Evolutionary conservation across 352 stramenopile species (phyloP).

Genomic region (Globisporangium radiosum): DNA sequence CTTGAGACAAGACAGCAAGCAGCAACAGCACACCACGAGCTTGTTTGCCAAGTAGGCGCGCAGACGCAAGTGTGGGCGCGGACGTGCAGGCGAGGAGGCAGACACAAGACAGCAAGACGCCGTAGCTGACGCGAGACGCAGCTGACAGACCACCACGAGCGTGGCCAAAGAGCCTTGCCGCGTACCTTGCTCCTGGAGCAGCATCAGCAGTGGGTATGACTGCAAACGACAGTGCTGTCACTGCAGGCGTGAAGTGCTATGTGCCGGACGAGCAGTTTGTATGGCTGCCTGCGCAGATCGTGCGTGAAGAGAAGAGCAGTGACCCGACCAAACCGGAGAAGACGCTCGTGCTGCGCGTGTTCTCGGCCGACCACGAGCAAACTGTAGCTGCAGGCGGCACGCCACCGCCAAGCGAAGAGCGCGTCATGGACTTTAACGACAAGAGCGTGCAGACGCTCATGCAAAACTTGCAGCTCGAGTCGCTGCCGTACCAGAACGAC

Average conservation of each 20-base stretch:
- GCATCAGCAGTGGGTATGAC: neutral
- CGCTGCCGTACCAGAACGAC: constrained; percentile 76
- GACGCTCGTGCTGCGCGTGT: constrained; percentile 51
- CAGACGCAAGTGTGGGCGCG: too few species aligned
- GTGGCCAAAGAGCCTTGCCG: too few species aligned
- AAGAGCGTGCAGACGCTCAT: constrained; percentile 55
- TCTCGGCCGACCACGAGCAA: constrained; percentile 16
- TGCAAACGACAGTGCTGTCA: constrained; percentile 13
- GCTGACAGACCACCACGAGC: too few species aligned
- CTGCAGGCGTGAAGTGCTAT: constrained; percentile 68
- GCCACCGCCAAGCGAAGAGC: constrained; percentile 34
- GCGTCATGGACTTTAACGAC: constrained; percentile 73
- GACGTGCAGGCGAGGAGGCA: too few species aligned
- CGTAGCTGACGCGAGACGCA: too few species aligned
- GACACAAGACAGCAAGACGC: too few species aligned
- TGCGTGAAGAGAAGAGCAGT: constrained; percentile 46
- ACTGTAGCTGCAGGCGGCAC: constrained; percentile 8
- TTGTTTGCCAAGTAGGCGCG: too few species aligned
- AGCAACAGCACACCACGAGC: too few species aligned
- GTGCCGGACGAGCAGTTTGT: constrained; percentile 72
- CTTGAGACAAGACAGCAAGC: too few species aligned
- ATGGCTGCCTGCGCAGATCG: constrained; percentile 70
- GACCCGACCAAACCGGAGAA: constrained; percentile 52
- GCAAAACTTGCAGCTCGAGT: constrained; percentile 55
- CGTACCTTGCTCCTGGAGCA: too few species aligned